phyloP scores from a whole-genome alignment of 805 yeast species.

The Tetrapisispora nanseiensis region DNA sequence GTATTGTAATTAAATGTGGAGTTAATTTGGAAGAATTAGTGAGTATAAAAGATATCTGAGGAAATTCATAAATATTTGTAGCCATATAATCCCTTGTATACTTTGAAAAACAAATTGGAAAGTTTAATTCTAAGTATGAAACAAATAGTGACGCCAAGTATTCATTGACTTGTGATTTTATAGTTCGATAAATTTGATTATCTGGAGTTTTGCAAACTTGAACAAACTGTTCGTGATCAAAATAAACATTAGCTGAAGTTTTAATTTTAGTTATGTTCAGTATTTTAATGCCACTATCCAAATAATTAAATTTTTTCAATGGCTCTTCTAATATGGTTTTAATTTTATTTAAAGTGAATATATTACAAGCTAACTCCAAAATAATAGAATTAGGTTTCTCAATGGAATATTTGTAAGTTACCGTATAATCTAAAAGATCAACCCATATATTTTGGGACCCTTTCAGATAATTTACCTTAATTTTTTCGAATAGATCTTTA shows the following conservation, averaged over 20 bases:
- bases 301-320: slow-evolving; percentile 3
- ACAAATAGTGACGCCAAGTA: slow-evolving; percentile 21
- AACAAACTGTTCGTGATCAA: background rate
- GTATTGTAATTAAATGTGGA: slow-evolving; percentile 14
- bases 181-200: background rate
- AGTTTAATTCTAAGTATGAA: slow-evolving; percentile 28
- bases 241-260: background rate
- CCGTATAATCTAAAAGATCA: background rate
- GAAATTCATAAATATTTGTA: slow-evolving; percentile 16
- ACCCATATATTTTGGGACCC: background rate
- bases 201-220: background rate
- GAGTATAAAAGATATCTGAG: slow-evolving; percentile 22
- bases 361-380: slow-evolving; percentile 4
- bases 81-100: slow-evolving; percentile 15
- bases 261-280: background rate
- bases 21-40: slow-evolving; percentile 16
- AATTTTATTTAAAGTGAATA: slow-evolving; percentile 11
- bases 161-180: slow-evolving; percentile 16
- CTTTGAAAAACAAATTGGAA: slow-evolving; percentile 28
- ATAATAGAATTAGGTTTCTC: background rate
- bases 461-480: background rate
- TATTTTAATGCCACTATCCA: slow-evolving; percentile 4
- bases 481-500: background rate
- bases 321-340: slow-evolving; percentile 9
- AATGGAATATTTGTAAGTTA: background rate